Conservation (phyloP, 495 filamentous ascomycete genomes). For the Aspergillus indologenus region DNA sequence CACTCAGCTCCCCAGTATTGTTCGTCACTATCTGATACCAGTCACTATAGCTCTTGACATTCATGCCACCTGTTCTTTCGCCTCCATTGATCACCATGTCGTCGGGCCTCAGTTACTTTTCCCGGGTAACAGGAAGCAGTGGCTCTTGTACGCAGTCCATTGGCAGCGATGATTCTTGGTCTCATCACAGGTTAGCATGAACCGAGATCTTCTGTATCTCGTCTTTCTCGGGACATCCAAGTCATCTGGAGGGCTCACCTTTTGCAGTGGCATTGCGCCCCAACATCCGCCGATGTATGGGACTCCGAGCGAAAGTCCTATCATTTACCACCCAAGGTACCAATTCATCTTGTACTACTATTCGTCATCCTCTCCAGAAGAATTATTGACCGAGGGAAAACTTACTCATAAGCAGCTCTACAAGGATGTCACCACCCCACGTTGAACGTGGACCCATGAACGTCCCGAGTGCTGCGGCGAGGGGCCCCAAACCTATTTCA, state of each 20-base stretch:
- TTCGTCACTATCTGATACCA: conserved; percentile 3
- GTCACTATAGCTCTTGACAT: conserved; percentile 17
- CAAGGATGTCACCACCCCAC: conserved; percentile 32
- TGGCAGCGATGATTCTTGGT: conserved; percentile 37
- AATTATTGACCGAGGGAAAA: conserved; percentile 15
- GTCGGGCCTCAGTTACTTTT: conserved; percentile 33
- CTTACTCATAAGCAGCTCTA: conserved; percentile 29
- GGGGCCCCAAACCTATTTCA: conserved; percentile 20
- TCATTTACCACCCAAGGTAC: conserved; percentile 48
- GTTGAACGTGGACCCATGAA: conserved; percentile 33
- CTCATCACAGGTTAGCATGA: conserved; percentile 45
- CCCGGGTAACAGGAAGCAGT: conserved; percentile 30
- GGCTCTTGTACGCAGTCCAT: conserved; percentile 33
- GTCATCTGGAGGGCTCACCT: too few species aligned
- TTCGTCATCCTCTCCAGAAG: conserved; percentile 5
- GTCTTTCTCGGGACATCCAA: too few species aligned
- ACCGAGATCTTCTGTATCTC: conserved; percentile 12
- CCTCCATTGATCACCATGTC: conserved; percentile 34
- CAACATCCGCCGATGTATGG: conserved; percentile 34
- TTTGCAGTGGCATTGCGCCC: conserved; percentile 31
- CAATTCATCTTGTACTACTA: conserved; percentile 19
- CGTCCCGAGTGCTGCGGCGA: conserved; percentile 23
- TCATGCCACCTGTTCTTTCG: conserved; percentile 38
- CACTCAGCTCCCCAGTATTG: conserved; percentile 1
- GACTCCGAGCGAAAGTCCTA: conserved; percentile 30